Evolutionary conservation across 2,329 filamentous ascomycete genomes (phyloP), one percentile per base, ranked within the genome.

Genomic region (Cryphonectria japonica): DNA sequence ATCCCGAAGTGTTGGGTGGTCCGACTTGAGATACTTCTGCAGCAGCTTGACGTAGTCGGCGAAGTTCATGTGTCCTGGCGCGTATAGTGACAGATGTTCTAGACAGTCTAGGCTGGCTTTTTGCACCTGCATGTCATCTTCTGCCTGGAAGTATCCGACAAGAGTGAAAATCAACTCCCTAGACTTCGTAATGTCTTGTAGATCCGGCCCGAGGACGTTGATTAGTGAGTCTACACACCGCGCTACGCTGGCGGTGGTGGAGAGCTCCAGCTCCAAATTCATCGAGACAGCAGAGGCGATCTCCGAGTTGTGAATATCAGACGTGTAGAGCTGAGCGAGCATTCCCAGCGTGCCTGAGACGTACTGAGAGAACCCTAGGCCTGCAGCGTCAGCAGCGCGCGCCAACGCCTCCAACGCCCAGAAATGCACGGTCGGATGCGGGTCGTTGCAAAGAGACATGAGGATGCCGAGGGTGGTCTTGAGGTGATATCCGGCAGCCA

Each of bases 391-490:
- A 2, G 95, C 93, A 16, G 97, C 94, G 67, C 93, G 86, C 2
- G 93, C 91, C 41, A 99, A 82, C 13, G 94, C 95, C 78, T 98
- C 94, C 61, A 99, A 84, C 2, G 97, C 95, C 94, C 95, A 98
- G 78, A 95, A 97, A 80, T 99, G 96, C 11, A 99, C 96, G 0
- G 93, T 91, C 0, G 96, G 95, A 79, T 99, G 96, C 29, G 95
- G 93, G 78, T 99, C 96, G 76, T 95, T 97, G 79, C 94, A 95
- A 13, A 99, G 86, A 9, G 96, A 98, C 92, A 98, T 97, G n/a
- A 99, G 84, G 54, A 99, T 97, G 26, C 95, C 93, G n/a, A 98
- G 88, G 66, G 99, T 98, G 1, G 94, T 98, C 83, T 98, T 98
- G 66, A 99, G 86, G 79, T 99, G 96, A 76, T 96, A 94, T 3